Evolutionary conservation across 1,139 yeast species (phyloP).

Genomic region (Taiozyma onychis): DNA sequence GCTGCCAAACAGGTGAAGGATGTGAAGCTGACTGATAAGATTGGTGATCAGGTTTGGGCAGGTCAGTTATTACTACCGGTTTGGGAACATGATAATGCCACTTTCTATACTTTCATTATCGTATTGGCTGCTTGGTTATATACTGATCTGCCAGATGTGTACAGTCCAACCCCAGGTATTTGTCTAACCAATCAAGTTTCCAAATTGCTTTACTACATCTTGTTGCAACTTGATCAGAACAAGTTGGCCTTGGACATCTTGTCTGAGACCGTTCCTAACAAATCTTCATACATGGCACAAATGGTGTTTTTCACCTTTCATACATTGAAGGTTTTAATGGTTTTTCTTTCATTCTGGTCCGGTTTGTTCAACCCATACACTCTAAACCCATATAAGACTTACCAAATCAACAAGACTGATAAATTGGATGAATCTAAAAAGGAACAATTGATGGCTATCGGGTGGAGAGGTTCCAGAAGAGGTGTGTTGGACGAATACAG

Average conservation of each 20-base stretch:
- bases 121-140: conserved; percentile 71
- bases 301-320: conserved; percentile 68
- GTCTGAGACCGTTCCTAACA: conserved; percentile 38
- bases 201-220: conserved; percentile 31
- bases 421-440: conserved; percentile 26
- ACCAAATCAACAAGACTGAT: conserved; percentile 21
- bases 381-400: conserved; percentile 36
- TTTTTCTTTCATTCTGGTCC: conserved; percentile 53
- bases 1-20: conserved; percentile 35
- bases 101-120: conserved; percentile 40
- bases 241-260: conserved; percentile 40
- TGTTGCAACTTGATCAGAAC: conserved; percentile 30
- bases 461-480: conserved; percentile 91
- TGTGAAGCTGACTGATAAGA: conserved; percentile 22
- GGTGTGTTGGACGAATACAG: conserved; percentile 68
- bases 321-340: conserved; percentile 48
- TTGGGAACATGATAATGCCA: conserved; percentile 58
- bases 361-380: conserved; percentile 78
- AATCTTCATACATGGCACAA: conserved; percentile 46
- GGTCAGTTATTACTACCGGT: conserved; percentile 84
- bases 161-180: conserved; percentile 90
- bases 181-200: conserved; percentile 68
- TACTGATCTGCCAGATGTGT: conserved; percentile 83
- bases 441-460: conserved; percentile 60
- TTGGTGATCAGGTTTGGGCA: conserved; percentile 61